These are phyloP conservation scores for Scheffersomyces illinoinensis DNA, from an alignment of 1,139 yeast genomes.

Conservation along the genomic window DNA sequence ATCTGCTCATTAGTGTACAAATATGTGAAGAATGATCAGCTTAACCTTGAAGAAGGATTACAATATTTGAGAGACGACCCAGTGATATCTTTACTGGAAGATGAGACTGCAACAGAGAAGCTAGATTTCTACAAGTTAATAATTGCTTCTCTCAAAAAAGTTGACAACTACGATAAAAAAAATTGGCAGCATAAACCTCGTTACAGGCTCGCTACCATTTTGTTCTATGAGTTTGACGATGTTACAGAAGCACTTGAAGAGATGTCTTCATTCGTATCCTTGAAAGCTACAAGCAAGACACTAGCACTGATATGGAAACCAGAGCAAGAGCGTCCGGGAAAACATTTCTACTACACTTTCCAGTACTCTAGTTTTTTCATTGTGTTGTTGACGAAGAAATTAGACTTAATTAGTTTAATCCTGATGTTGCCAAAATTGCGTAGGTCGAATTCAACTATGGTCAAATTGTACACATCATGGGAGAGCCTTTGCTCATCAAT, in stretches of 20 bases:
- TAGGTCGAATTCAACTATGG: constrained; percentile 74
- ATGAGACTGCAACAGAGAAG: constrained; percentile 15
- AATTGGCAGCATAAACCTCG: constrained; percentile 92
- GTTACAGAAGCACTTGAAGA: constrained; percentile 58
- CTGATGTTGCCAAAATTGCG: constrained; percentile 69
- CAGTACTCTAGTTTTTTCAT: constrained; percentile 69
- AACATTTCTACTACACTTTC: constrained; percentile 78
- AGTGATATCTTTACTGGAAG: constrained; percentile 14
- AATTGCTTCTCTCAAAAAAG: constrained; percentile 27
- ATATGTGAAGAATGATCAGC: constrained; percentile 37
- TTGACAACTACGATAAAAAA: constrained; percentile 67
- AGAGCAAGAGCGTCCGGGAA: constrained; percentile 87
- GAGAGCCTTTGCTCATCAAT: constrained; percentile 52
- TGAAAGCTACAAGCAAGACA: constrained; percentile 69
- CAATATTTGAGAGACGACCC: constrained; percentile 38
- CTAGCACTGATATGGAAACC: constrained; percentile 93
- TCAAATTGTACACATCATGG: constrained; percentile 64
- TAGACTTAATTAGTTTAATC: constrained; percentile 61
- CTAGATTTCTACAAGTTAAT: constrained; percentile 25
- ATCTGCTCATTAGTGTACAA: constrained; percentile 62
- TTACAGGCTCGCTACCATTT: constrained; percentile 68
- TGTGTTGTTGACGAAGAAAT: constrained; percentile 51
- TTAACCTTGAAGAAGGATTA: constrained; percentile 40
- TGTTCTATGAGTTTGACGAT: constrained; percentile 55
- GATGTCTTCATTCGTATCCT: constrained; percentile 61